phyloP scores from a whole-genome alignment of 305 asterid species.

The Ajuga reptans region DNA sequence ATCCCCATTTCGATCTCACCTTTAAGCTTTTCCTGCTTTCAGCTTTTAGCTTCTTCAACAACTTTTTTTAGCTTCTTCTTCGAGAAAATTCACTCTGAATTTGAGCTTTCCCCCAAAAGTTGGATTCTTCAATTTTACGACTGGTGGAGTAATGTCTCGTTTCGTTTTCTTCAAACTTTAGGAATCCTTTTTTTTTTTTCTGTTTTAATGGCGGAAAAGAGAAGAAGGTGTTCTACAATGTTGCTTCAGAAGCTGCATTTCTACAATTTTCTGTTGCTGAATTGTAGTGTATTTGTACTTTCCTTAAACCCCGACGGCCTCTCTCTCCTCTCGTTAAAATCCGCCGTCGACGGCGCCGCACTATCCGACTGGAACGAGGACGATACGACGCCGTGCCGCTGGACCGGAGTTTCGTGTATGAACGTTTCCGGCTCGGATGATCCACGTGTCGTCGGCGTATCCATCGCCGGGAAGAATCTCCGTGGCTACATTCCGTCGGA shows the following conservation, averaged over 20 bases:
- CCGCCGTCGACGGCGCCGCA: conserved; percentile 61
- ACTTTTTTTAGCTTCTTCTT: not conserved
- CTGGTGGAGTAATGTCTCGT: not conserved
- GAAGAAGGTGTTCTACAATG: conserved; percentile 14
- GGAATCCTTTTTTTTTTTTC: not conserved
- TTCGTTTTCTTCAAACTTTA: not conserved
- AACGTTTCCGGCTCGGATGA: conserved; percentile 53
- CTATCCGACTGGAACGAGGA: conserved; percentile 75
- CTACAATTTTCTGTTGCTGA: conserved; percentile 24
- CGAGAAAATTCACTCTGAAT: not conserved
- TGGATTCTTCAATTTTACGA: not conserved
- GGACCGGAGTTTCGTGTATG: conserved; percentile 87
- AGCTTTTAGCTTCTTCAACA: not conserved
- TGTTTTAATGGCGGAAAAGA: not conserved
- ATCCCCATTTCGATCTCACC: conserved; percentile 26
- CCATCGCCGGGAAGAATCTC: conserved; percentile 61
- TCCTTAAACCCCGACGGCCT: conserved; percentile 68
- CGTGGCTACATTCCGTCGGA: conserved; percentile 89
- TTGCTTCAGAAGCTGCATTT: conserved; percentile 26
- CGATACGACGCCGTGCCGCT: conserved; percentile 69
- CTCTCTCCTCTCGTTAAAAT: conserved; percentile 67
- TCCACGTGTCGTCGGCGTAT: conserved; percentile 72
- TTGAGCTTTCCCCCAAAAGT: not conserved
- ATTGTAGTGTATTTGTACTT: conserved; percentile 18
- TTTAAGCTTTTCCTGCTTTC: not conserved